Conservation (phyloP, 179 eudicot genomes). For the Drosera spatulata region DNA sequence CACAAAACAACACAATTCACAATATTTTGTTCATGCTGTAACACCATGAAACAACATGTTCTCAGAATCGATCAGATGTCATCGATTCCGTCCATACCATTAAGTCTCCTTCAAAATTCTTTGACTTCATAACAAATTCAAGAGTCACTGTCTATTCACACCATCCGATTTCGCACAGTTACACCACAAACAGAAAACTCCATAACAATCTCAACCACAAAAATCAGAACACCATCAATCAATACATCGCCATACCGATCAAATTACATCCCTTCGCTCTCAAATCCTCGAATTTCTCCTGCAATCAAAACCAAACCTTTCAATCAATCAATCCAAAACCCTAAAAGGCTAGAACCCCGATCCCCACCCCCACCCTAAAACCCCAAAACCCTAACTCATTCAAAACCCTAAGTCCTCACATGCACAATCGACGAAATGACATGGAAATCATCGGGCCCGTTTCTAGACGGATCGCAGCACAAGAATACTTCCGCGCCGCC, state of each 20-base stretch:
- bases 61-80: too few species aligned
- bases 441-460: conserved; percentile 62
- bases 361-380: too few species aligned
- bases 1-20: too few species aligned
- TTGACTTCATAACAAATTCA: too few species aligned
- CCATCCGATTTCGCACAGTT: background rate
- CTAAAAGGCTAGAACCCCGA: too few species aligned
- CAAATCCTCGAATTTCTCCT: conserved; percentile 79
- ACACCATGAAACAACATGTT: too few species aligned
- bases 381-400: too few species aligned
- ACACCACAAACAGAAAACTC: background rate
- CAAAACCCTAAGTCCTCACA: conserved; percentile 13
- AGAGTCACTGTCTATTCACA: background rate
- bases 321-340: background rate
- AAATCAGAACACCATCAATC: background rate
- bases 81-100: too few species aligned
- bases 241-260: conserved; percentile 38
- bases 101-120: too few species aligned
- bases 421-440: conserved; percentile 68
- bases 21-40: too few species aligned
- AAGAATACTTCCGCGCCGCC: conserved; percentile 62
- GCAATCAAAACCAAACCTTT: conserved; percentile 2
- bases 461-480: conserved; percentile 77
- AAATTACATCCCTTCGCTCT: conserved; percentile 68
- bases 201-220: background rate